These are phyloP conservation scores for Talaromyces atroroseus DNA, from an alignment of 2,329 filamentous ascomycete species.

Conservation along the genomic window DNA sequence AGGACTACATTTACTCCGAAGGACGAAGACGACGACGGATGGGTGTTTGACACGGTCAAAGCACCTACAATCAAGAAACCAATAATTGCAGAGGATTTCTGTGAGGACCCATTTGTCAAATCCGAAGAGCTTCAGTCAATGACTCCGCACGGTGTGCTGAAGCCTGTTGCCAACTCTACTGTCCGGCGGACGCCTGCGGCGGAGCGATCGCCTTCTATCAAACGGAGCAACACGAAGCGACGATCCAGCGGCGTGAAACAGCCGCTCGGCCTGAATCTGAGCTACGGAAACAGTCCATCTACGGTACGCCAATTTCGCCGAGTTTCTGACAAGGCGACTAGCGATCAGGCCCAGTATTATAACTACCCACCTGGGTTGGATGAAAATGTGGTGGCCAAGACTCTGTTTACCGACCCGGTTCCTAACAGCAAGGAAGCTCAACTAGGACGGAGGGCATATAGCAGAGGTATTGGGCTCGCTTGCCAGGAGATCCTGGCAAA, in stretches of 20 bases:
- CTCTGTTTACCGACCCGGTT: constrained; percentile 24
- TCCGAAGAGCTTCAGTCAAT: constrained; percentile 36
- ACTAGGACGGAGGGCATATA: constrained; percentile 74
- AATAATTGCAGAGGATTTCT: constrained; percentile 30
- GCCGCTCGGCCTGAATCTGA: constrained; percentile 82
- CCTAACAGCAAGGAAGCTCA: constrained; percentile 68
- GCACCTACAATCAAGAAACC: constrained; percentile 46
- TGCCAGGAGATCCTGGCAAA: constrained; percentile 85
- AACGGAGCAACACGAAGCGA: constrained; percentile 36
- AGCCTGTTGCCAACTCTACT: constrained; percentile 57
- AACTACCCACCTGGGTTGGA: constrained; percentile 28
- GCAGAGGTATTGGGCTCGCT: constrained; percentile 72
- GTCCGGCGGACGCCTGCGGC: constrained; percentile 44
- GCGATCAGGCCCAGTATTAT: constrained; percentile 20
- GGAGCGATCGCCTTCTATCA: constrained; percentile 37
- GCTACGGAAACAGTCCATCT: constrained; percentile 87
- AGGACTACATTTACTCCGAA: constrained; percentile 59
- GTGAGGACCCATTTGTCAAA: constrained; percentile 35
- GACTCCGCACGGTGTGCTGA: constrained; percentile 40
- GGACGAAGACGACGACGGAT: constrained; percentile 76
- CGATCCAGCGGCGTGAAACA: constrained; percentile 57
- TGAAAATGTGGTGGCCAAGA: constrained; percentile 37
- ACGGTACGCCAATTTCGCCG: constrained; percentile 88
- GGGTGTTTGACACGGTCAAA: constrained; percentile 94
- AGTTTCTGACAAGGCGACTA: constrained; percentile 63